Base-by-base conservation (phyloP, 192 early-diverging fungal genomes). In the Gaertneriomyces semiglobifer region DNA sequence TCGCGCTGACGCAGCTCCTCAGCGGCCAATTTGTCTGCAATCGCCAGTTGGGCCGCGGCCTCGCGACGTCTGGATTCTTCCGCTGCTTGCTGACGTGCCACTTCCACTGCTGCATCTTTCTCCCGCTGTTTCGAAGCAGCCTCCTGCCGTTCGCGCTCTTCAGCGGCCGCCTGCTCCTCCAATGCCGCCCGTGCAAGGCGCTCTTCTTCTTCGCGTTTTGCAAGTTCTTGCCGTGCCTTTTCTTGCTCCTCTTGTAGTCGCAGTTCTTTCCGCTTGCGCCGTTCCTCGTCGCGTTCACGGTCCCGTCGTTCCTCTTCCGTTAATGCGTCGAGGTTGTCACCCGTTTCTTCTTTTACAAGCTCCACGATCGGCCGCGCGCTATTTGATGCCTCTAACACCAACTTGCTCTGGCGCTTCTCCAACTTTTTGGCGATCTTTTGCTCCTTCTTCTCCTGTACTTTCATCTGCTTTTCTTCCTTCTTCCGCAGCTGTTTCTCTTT, bases 201-300 rank as follows among this genome's bases (percentile, higher is more conserved):
- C 25, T 33, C 55, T 57, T 39, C 38, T 57, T 12, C 12, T 12
- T 57, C 55, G 18, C 8, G 55, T 25, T 14, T 38, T 3, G 19
- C 4, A 57, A 39, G 20, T 57, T 57, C 25, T 33, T 33, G 25
- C 2, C 25, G 25, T 57, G 16, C 16, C 55, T 57, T 52, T 20
- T 52, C 50, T 18, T 18, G 50, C n/a, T 20, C n/a, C 20, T 52
- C 50, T 52, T 20, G 3, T 52, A 18, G n/a, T 18, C 50, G 50
- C 20, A 33, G 18, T 8, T 25, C 25, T 38, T 18, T 41, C 12
- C 53, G 54, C 16, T 55, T 40, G 8, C 47, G 44, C 7, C 54
- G 65, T 47, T 66, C 65, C 39, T 58, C 65, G 18, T 66, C 65
- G 44, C 65, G 65, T 45, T 58, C 65, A 3, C 54, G 65, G 55